Percentiles rank a stretch among this genome's conserved stretches.
These are phyloP conservation scores for Euryodendron excelsum DNA, from an alignment of 148 eudicot genomes.

Conservation along the genomic window DNA sequence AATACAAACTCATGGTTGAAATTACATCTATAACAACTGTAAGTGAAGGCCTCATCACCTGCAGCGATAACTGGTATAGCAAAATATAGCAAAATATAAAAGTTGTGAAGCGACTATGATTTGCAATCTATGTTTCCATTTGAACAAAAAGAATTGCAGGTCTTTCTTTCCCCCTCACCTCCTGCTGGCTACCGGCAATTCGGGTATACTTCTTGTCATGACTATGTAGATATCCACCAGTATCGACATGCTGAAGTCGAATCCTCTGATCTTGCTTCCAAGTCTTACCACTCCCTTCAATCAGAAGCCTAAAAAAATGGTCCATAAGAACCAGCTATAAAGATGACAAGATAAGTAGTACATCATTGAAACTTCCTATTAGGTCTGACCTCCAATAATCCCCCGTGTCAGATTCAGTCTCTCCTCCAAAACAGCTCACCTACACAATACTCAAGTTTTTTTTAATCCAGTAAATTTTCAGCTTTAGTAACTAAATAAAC, in stretches of 20 bases:
- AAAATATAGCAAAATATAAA: too few relatives aligned
- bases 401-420: conserved; percentile 64
- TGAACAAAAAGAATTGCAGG: not conserved
- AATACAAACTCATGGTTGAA: not conserved
- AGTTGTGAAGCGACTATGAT: not conserved
- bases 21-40: not conserved
- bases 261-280: conserved; percentile 85
- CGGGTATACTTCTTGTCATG: conserved; percentile 81
- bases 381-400: conserved; percentile 73
- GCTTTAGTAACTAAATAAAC: too few relatives aligned
- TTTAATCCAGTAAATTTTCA: not conserved
- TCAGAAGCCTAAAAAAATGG: conserved; percentile 43
- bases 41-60: not conserved
- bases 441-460: conserved; percentile 14
- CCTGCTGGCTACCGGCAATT: conserved; percentile 81
- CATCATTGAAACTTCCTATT: not conserved
- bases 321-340: not conserved
- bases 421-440: conserved; percentile 88
- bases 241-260: conserved; percentile 75
- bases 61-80: not conserved
- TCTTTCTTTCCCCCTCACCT: conserved; percentile 38
- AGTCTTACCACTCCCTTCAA: conserved; percentile 69
- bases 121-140: not conserved
- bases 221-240: conserved; percentile 75
- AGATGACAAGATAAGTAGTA: not conserved